These are phyloP conservation scores for Echium plantagineum DNA, from an alignment of 257 asterid genomes.

Conservation along the genomic window DNA sequence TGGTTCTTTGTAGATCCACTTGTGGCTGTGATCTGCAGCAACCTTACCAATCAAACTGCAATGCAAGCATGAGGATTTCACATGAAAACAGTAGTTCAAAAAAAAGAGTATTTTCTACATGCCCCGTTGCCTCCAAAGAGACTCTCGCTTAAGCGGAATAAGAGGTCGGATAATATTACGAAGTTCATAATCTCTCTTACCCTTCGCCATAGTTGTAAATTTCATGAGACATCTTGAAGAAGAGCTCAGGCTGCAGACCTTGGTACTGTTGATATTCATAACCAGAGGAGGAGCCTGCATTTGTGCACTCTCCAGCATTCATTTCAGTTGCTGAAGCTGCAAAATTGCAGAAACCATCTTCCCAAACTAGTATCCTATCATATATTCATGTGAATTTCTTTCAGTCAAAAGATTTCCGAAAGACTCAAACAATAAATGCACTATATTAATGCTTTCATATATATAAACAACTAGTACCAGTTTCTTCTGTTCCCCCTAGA, in stretches of 20 bases:
- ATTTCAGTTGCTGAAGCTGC: conserved; percentile 70
- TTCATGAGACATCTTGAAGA: conserved; percentile 99
- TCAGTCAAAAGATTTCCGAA: not conserved
- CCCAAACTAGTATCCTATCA: conserved; percentile 95
- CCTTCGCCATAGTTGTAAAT: conserved; percentile 99
- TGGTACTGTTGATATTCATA: conserved; percentile 50
- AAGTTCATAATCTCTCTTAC: conserved; percentile 27
- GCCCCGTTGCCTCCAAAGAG: too few species aligned
- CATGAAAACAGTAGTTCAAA: too few species aligned
- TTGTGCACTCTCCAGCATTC: conserved; percentile 33
- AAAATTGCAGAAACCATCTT: conserved; percentile 97
- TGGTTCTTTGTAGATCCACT: conserved; percentile 93
- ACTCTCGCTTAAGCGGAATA: too few species aligned
- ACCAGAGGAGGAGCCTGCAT: conserved; percentile 30
- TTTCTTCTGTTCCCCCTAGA: conserved; percentile 92
- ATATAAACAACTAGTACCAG: conserved; percentile 56
- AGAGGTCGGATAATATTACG: too few species aligned
- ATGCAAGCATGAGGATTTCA: not conserved
- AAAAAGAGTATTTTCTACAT: too few species aligned
- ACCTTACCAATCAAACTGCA: conserved; percentile 89
- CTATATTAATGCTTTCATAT: not conserved
- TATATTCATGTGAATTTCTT: not conserved
- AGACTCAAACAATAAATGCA: not conserved
- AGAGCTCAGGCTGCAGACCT: conserved; percentile 88
- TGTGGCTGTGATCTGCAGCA: conserved; percentile 97